Evolutionary conservation across 352 stramenopile genomes (phyloP), one percentile per base, ranked within the genome.

Genomic region (Phytophthora cajani): DNA sequence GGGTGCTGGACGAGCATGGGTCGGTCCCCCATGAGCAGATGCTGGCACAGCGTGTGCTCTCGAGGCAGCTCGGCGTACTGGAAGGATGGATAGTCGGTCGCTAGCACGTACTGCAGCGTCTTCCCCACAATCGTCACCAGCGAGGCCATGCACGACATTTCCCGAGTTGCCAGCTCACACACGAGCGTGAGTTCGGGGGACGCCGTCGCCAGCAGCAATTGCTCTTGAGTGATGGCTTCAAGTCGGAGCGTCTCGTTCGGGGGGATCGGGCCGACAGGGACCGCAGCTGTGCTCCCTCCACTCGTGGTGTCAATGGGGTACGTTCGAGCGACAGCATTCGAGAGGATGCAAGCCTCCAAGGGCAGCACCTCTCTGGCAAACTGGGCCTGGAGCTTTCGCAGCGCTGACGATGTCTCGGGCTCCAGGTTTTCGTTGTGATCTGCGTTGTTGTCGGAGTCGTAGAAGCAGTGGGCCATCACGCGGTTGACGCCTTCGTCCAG

Each of bases 1-100:
- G 78, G 72, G 50, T 90, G 79, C 9, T 77, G 75, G 23, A 89
- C 72, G 17, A 90, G 59, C 50, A 92, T 69, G 1, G 80, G 82
- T 49, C 73, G 74, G 44, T 79, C 65, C 0, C 71, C 77, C 80
- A 88, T 86, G 16, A 90, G 46, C 3, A 76, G 71, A 60, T 90
- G 75, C 57, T 81, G 72, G 49, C 80, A 88, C 54, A 90, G 69
- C 5, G 74, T 77, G 17, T 87, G 69, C 16, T 81, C 59, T 46
- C 82, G 74, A 17, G 77, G 69, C 50, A 69, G 44, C 8, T 71
- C 52, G 10, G 63, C 71, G 21, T 67, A 52, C 53, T 73, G 57
- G 32, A 87, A 74, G n/a, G 36, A 25, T 44, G 49, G 32, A 17
- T 67, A 58, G 52, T 77, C 80, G 38, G 69, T 76, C 25, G 84